Conservation (phyloP, 768 basidiomycete genomes). For the Neoboletus brunneissimus region DNA sequence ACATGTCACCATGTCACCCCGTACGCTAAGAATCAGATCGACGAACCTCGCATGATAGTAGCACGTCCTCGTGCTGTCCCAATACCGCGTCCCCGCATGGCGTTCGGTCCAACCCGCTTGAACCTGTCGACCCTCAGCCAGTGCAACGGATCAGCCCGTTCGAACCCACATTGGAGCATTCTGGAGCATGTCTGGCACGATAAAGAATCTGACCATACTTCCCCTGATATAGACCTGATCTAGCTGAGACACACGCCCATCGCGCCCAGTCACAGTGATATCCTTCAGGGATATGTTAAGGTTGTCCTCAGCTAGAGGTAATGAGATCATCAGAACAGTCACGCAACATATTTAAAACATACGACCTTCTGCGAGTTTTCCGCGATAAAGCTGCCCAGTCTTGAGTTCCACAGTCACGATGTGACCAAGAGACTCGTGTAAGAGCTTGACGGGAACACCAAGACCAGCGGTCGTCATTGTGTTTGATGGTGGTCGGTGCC, state of each 20-base stretch:
- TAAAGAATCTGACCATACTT: conserved; percentile 97
- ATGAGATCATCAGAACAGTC: conserved; percentile 19
- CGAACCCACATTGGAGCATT: conserved; percentile 93
- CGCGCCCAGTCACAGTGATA: conserved; percentile 95
- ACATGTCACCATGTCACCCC: conserved; percentile 6
- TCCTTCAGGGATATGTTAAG: conserved; percentile 95
- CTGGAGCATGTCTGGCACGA: conserved; percentile 98
- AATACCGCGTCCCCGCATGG: conserved; percentile 98
- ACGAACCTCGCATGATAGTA: conserved; percentile 94
- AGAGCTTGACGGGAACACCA: conserved; percentile 93
- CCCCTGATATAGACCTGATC: conserved; percentile 99
- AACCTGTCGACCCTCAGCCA: conserved; percentile 61
- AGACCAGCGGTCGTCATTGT: conserved; percentile 55
- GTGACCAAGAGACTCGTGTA: conserved; percentile 96
- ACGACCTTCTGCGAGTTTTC: conserved; percentile 90
- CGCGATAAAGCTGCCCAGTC: conserved; percentile 94
- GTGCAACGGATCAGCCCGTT: conserved; percentile 1
- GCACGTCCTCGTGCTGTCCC: conserved; percentile 98
- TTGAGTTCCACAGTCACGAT: conserved; percentile 98
- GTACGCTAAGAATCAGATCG: conserved; percentile 1
- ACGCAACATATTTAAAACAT: conserved; percentile 16
- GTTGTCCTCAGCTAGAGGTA: conserved; percentile 88
- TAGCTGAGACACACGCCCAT: conserved; percentile 97
- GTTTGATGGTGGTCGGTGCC: conserved; percentile 8
- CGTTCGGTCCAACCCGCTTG: conserved; percentile 96